Percentiles rank a stretch among this genome's conserved stretches.
Evolutionary conservation across 768 basidiomycete genomes (phyloP).

Genomic region (Chalciporus sphaerocephalus): DNA sequence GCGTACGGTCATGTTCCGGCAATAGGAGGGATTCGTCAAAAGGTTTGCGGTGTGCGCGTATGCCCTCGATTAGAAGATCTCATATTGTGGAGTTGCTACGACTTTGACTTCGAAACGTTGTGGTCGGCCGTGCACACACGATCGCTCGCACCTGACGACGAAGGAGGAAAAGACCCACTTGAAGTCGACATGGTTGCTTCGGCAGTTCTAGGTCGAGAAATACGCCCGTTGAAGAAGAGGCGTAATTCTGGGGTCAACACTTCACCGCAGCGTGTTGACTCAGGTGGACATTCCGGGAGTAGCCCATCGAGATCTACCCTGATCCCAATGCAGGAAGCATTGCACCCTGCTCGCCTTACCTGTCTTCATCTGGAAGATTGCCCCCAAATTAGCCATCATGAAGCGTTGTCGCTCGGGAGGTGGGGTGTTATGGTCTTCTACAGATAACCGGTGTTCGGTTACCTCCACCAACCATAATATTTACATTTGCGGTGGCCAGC

Average conservation of each 20-base stretch:
- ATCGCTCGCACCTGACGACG: conserved; percentile 12
- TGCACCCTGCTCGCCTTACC: conserved; percentile 33
- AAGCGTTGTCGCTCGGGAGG: conserved; percentile 36
- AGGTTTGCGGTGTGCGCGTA: conserved; percentile 38
- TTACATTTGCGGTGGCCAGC: conserved; percentile 5
- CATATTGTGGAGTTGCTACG: conserved; percentile 47
- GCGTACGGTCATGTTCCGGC: conserved; percentile 25
- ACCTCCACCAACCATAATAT: conserved; percentile 1
- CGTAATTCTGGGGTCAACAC: conserved; percentile 12
- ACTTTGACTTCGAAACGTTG: conserved; percentile 37
- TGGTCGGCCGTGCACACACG: conserved; percentile 37
- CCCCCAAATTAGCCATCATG: conserved; percentile 34
- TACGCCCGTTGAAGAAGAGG: conserved; percentile 36
- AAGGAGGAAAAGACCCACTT: conserved; percentile 7
- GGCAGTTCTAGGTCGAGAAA: conserved; percentile 25
- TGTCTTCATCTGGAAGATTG: conserved; percentile 44
- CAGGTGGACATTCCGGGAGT: conserved; percentile 10
- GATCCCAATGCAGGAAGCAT: conserved; percentile 36
- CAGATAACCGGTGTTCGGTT: too few relatives aligned
- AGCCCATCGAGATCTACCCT: conserved; percentile 30
- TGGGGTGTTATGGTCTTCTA: conserved; percentile 32
- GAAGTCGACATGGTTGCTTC: conserved; percentile 22
- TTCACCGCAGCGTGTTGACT: conserved; percentile 11
- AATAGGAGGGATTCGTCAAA: conserved; percentile 11
- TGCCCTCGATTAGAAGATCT: conserved; percentile 51